phyloP scores from a whole-genome alignment of 768 basidiomycete genomes.

The Gloeostereum incarnatum region DNA sequence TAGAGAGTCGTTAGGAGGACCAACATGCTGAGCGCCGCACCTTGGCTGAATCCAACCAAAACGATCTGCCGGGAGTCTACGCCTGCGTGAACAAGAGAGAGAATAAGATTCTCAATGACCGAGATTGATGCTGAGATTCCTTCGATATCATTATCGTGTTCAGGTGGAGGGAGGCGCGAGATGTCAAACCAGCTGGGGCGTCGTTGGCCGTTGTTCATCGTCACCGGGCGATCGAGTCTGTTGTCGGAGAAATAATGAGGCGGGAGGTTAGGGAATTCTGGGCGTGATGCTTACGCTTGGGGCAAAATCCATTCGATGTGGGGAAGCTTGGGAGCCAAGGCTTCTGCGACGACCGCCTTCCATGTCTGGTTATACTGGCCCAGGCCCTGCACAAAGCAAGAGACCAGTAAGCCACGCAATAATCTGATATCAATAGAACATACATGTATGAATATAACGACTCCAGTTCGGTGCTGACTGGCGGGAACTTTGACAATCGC shows the following conservation, averaged over 20 bases:
- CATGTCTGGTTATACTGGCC: conserved; percentile 29
- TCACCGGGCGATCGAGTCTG: conserved; percentile 20
- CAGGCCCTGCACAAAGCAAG: conserved; percentile 19
- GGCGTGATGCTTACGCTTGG: conserved; percentile 23
- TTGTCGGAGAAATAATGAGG: background rate
- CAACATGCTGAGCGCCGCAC: conserved; percentile 28
- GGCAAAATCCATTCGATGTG: conserved; percentile 33
- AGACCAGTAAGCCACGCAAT: background rate
- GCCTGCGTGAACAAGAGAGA: conserved; percentile 25
- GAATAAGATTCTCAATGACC: conserved; percentile 25
- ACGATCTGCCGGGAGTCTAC: conserved; percentile 24
- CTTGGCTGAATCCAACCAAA: conserved; percentile 35
- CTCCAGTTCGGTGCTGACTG: conserved; percentile 42
- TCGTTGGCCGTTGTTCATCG: conserved; percentile 15
- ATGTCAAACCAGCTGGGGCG: conserved; percentile 36
- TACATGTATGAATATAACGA: conserved; percentile 69
- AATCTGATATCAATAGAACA: conserved; percentile 15
- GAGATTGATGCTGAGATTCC: conserved; percentile 23
- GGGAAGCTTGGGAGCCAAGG: conserved; percentile 24
- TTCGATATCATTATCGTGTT: conserved; percentile 24
- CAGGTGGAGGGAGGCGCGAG: conserved; percentile 22
- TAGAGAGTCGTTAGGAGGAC: conserved; percentile 28
- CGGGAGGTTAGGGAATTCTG: background rate
- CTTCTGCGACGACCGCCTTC: conserved; percentile 20
- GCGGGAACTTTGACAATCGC: conserved; percentile 13